Conservation (phyloP, 2,329 filamentous ascomycete species). For the Ophiostoma pallidulum region DNA sequence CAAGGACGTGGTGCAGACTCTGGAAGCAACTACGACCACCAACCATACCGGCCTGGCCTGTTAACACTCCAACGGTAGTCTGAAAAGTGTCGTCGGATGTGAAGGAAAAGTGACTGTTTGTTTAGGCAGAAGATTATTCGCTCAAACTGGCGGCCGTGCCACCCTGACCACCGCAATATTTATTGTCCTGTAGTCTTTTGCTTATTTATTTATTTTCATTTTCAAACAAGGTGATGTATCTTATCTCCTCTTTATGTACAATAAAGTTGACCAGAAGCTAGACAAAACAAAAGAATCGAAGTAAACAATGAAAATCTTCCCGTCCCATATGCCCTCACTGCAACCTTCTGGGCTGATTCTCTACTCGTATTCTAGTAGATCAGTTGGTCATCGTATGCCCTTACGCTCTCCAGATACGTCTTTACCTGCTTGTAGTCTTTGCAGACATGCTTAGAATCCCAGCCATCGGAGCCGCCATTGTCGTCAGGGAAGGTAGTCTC, state of each 20-base stretch:
- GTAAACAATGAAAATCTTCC: not conserved
- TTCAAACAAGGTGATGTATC: too few species aligned
- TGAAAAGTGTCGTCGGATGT: too few species aligned
- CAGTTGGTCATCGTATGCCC: conserved; percentile 34
- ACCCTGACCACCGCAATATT: too few species aligned
- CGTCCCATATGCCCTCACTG: too few species aligned
- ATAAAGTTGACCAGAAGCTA: too few species aligned
- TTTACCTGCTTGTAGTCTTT: conserved; percentile 34
- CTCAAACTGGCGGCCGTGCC: too few species aligned
- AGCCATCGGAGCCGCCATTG: conserved; percentile 36
- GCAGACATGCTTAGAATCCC: conserved; percentile 38
- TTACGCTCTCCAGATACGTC: conserved; percentile 33
- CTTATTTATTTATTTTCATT: too few species aligned
- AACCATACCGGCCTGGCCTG: conserved; percentile 47
- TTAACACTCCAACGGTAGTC: conserved; percentile 33
- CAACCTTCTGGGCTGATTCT: too few species aligned
- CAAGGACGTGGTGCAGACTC: conserved; percentile 43
- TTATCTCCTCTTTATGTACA: too few species aligned
- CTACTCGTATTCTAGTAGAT: conserved; percentile 26
- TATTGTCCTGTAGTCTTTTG: too few species aligned
- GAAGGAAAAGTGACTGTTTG: not conserved
- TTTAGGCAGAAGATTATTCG: not conserved
- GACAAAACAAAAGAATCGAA: too few species aligned
- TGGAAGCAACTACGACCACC: conserved; percentile 36
- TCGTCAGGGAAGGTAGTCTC: conserved; percentile 38